Evolutionary conservation across 129 eudicot genomes (phyloP), one percentile per base, ranked within the genome.

Genomic region (Saussurea involucrata): DNA sequence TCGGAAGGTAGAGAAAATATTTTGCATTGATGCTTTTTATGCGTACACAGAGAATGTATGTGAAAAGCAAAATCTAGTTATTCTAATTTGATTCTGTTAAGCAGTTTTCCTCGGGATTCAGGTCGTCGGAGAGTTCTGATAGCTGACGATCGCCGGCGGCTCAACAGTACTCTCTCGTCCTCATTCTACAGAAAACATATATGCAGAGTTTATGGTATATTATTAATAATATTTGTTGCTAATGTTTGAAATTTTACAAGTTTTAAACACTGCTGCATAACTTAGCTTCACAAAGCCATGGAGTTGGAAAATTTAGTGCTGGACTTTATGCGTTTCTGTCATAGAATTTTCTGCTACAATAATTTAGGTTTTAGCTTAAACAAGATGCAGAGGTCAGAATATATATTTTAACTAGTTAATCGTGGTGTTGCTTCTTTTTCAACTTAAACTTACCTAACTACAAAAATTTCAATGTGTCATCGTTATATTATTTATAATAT

Each of bases 11-110:
- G 8, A 0, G 2, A 77, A 71, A 82, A 76, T 77, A 71, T 80
- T 68, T 78, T 83, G 86, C 71, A 34, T 68, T 68, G 53, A 34
- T 33, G 72, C 28, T 68, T 68, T 20, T 33, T 68, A 68, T 9
- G 53, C 13, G n/a, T 63, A 12, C 29, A 66, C 3, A 66, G 70
- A 66, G 70, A 29, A 66, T 66, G 40, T 34, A 31, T 8, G 72
- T 33, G 29, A 68, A 68, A 68, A 68, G 27, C 53, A 27, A 18
- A 33, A 34, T 20, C 72, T 20, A 33, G 27, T 22, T 68, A 21
- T 9, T 17, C 27, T 33, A 18, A 33, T 18, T 33, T 4, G 28
- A 8, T 33, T 68, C 5, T 34, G 18, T 6, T 68, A 68, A n/a
- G 31, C 25, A 60, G 55, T 68, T 68, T 68, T 32, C 24, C 32